Evolutionary conservation across 2,329 filamentous ascomycete genomes (phyloP).

Genomic region (Drechmeria coniospora): DNA sequence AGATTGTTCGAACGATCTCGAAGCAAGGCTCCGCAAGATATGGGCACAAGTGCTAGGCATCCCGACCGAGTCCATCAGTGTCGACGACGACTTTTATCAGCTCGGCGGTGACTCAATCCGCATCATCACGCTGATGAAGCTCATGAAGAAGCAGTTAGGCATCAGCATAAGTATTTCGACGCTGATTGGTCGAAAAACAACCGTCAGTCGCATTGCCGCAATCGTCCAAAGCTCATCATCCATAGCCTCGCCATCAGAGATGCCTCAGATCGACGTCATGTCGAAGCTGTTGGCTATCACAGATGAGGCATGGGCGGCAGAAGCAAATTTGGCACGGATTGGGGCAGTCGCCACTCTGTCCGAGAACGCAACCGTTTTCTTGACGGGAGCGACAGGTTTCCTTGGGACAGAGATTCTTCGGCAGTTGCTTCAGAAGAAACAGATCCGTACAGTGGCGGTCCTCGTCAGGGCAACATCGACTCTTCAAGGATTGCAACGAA

Average conservation of each 20-base stretch:
- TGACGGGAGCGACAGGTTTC: constrained; percentile 66
- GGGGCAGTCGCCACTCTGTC: too few species aligned
- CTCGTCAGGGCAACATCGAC: too few species aligned
- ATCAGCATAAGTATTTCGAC: not conserved
- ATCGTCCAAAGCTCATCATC: not conserved
- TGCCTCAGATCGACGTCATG: not conserved
- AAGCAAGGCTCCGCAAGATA: constrained; percentile 6
- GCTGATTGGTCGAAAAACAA: constrained; percentile 1
- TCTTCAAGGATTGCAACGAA: constrained; percentile 45
- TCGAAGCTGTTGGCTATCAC: not conserved
- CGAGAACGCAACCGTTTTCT: constrained; percentile 41
- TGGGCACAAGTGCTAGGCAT: constrained; percentile 7
- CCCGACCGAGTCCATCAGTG: constrained; percentile 3
- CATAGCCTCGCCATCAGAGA: not conserved
- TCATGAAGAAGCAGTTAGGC: not conserved
- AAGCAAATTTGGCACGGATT: too few species aligned
- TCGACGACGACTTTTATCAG: constrained; percentile 6
- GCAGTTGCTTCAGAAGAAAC: too few species aligned
- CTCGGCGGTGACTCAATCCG: constrained; percentile 7
- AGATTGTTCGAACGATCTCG: constrained; percentile 3
- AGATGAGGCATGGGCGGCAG: not conserved
- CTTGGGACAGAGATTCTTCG: constrained; percentile 63
- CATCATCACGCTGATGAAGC: not conserved
- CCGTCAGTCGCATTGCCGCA: constrained; percentile 1
- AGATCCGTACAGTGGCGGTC: too few species aligned